Conservation (phyloP, 176 grass and related monocot genomes). For the Saccharum officinarum region DNA sequence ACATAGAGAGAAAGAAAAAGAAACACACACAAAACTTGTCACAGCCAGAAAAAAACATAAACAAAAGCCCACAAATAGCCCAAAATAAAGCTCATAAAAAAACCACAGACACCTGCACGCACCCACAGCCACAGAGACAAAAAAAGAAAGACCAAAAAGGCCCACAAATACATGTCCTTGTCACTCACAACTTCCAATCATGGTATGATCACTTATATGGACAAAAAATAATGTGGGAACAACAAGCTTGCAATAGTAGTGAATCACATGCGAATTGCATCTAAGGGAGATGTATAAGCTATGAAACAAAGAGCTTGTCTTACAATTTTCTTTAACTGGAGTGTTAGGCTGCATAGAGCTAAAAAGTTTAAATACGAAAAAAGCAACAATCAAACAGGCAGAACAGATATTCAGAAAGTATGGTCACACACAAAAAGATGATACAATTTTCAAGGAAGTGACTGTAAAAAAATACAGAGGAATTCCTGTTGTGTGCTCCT, state of each 20-base stretch:
- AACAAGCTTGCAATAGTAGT: not conserved
- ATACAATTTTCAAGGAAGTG: no score
- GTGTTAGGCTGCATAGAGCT: not conserved
- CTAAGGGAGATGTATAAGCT: not conserved
- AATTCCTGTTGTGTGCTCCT: not conserved
- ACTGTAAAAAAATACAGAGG: no score
- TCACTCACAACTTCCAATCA: not conserved
- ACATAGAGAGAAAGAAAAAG: no score
- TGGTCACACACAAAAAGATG: no score
- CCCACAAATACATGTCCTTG: not conserved
- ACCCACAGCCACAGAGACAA: no score
- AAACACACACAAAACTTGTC: no score
- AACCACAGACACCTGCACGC: no score
- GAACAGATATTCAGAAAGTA: not conserved
- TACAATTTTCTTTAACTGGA: not conserved
- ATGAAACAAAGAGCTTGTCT: not conserved
- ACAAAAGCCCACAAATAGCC: no score
- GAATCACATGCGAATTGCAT: not conserved
- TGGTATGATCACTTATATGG: not conserved
- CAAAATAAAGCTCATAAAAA: no score
- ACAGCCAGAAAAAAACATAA: no score
- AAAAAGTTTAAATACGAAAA: not conserved
- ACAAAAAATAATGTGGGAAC: not conserved
- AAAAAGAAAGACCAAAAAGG: no score
- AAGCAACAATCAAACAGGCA: not conserved